Base-by-base conservation (phyloP, 495 filamentous ascomycete genomes). In the Tuber aestivum region DNA sequence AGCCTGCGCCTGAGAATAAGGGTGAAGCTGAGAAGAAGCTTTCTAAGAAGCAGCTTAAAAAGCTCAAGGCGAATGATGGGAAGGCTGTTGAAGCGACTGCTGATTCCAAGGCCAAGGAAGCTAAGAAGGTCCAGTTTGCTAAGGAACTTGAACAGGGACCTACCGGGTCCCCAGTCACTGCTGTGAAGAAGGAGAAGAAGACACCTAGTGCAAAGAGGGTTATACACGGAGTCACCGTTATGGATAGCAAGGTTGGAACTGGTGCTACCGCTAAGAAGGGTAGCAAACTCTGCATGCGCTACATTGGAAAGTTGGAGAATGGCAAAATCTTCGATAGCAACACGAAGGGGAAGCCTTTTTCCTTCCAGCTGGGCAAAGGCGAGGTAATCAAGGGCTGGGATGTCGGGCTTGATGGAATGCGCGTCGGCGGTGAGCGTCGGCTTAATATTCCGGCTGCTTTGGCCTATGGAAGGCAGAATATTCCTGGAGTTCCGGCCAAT, bases 311-410 rank as follows among this genome's bases (percentile, higher is more conserved):
- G 89, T 90, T 94, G 75, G 88, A 90, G 82, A 90, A 94, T 84
- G 93, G 93, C 84, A 97, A 97, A 86, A 89, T 94, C 76, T 99
- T 99, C 82, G 95, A 98, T 85, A 92, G 93, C 79, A 98, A 98
- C 89, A 98, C 97, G 88, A 97, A 95, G 87, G 95, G 95, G 79
- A 92, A 94, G 86, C 94, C 96, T 32, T 99, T 99, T 86, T 88
- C 87, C 80, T 97, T 98, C 90, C 95, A 93, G 85, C 88, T 97
- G 71, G 95, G 96, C 78, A 89, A 89, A 83, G 94, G 94, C 75
- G 93, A 97, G 83, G 95, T 99, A 79, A 98, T 99, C 87, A 94
- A 97, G 88, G 95, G 95, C 79, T 97, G 95, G 95, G 96, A 99
- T 83, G 90, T 97, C 77, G 95, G 95, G 84, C 86, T 99, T 77